Conservation (phyloP, 441 rosid genomes). For the Pelargonium australe region DNA sequence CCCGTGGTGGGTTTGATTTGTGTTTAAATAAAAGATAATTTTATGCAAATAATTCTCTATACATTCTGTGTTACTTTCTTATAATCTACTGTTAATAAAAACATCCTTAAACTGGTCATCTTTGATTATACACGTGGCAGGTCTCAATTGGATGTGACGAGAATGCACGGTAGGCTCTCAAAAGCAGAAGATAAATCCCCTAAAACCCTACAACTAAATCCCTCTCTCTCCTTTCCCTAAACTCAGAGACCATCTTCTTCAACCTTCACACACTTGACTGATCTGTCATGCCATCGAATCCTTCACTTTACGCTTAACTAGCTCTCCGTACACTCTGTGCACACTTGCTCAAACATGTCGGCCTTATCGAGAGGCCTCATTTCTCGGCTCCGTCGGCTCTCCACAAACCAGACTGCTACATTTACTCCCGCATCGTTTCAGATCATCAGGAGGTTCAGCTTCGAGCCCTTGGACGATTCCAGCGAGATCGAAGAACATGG, state of each 20-base stretch:
- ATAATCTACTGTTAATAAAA: too few species aligned
- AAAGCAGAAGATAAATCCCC: background rate
- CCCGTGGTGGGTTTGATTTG: too few species aligned
- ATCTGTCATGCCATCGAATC: background rate
- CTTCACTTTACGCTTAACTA: background rate
- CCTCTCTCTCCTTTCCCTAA: background rate
- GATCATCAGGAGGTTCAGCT: constrained; percentile 34
- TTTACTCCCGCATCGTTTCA: constrained; percentile 11
- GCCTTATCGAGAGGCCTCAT: constrained; percentile 65
- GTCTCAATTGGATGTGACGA: background rate
- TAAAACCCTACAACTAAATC: constrained; percentile 7
- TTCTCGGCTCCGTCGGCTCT: constrained; percentile 45
- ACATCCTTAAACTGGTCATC: background rate
- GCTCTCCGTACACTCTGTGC: background rate
- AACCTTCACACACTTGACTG: background rate
- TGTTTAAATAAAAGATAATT: too few species aligned
- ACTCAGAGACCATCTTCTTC: background rate
- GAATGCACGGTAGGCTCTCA: background rate
- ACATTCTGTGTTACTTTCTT: too few species aligned
- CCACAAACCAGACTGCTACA: constrained; percentile 14
- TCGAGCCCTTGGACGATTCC: constrained; percentile 35
- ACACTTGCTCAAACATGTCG: constrained; percentile 33
- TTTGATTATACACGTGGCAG: background rate
- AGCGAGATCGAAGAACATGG: constrained; percentile 26
- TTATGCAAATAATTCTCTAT: too few species aligned